A percentile compares a stretch with the other conserved stretches of the same genome.
These are phyloP conservation scores for Fonsecaea pugnacius DNA, from an alignment of 2,329 filamentous ascomycete species.

Conservation along the genomic window DNA sequence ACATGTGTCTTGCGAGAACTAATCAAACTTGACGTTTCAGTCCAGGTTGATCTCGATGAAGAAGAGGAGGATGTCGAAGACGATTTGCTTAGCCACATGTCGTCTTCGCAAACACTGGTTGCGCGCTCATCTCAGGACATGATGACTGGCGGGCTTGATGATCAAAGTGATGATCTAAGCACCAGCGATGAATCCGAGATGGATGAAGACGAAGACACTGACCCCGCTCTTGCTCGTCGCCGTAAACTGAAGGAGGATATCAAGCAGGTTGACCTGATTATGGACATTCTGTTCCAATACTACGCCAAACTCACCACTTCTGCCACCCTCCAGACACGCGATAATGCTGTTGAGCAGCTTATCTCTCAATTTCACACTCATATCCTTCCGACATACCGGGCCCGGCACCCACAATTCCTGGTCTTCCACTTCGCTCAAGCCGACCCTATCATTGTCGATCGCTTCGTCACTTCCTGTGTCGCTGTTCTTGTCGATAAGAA, in stretches of 20 bases:
- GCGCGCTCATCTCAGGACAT: slow-evolving; percentile 44
- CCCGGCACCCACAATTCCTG: slow-evolving; percentile 91
- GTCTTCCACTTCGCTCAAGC: slow-evolving; percentile 93
- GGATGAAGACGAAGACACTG: slow-evolving; percentile 64
- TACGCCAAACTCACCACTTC: slow-evolving; percentile 62
- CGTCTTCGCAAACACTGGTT: slow-evolving; percentile 35
- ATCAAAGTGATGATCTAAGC: slow-evolving; percentile 40
- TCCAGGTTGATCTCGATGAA: slow-evolving; percentile 91
- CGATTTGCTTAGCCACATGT: slow-evolving; percentile 65
- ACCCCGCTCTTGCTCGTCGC: slow-evolving; percentile 52
- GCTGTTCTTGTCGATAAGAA: slow-evolving; percentile 71
- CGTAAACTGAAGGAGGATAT: slow-evolving; percentile 81
- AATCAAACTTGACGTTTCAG: slow-evolving; percentile 93
- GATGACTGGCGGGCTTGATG: slow-evolving; percentile 58
- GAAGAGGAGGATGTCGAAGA: slow-evolving; percentile 85
- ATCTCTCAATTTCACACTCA: slow-evolving; percentile 84
- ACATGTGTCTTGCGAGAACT: slow-evolving; percentile 82
- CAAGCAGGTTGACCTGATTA: slow-evolving; percentile 85
- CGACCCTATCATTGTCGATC: slow-evolving; percentile 75
- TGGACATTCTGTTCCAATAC: slow-evolving; percentile 84
- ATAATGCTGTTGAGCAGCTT: slow-evolving; percentile 76
- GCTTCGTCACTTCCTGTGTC: slow-evolving; percentile 78
- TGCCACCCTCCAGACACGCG: slow-evolving; percentile 62
- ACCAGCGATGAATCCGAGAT: slow-evolving; percentile 72
- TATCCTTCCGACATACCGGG: slow-evolving; percentile 88